These are phyloP conservation scores for Backusella tarrabulga DNA, from an alignment of 192 early-diverging fungal genomes.

Conservation along the genomic window DNA sequence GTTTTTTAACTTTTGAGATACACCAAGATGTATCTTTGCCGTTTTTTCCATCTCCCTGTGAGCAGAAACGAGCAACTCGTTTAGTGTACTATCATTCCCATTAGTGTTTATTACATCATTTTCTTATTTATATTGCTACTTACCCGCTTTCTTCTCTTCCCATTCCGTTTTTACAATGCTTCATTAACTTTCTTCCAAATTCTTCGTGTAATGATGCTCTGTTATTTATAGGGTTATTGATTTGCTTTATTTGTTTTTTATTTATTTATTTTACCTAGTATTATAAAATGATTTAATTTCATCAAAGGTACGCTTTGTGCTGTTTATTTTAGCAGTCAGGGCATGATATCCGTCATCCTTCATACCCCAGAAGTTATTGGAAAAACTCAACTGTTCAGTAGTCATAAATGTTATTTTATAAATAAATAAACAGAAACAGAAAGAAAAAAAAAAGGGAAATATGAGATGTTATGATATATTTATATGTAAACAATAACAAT, in stretches of 20 bases:
- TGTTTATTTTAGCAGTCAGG: constrained; percentile 63
- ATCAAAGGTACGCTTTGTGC: constrained; percentile 65
- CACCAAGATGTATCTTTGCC: constrained; percentile 59
- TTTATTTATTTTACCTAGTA: constrained; percentile 37
- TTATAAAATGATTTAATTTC: constrained; percentile 64
- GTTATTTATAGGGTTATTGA: not conserved
- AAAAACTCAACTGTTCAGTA: constrained; percentile 11
- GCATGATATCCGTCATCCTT: constrained; percentile 71
- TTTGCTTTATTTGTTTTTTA: not conserved
- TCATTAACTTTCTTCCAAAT: constrained; percentile 63
- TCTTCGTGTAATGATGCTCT: constrained; percentile 71
- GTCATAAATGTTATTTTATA: not conserved
- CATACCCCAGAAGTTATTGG: constrained; percentile 46
- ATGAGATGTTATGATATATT: not conserved
- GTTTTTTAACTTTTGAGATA: constrained; percentile 60
- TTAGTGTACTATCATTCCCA: constrained; percentile 43
- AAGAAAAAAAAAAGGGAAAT: not conserved
- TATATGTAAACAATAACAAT: constrained; percentile 8
- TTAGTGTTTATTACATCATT: not conserved
- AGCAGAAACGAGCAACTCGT: constrained; percentile 54
- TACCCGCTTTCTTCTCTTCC: constrained; percentile 73
- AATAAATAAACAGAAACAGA: not conserved
- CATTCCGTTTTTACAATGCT: constrained; percentile 55
- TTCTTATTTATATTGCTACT: not conserved
- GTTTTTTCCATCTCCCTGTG: constrained; percentile 61